Evolutionary conservation across 331 rosid genomes (phyloP), one percentile per base, ranked within the genome.

Genomic region (Spiraea crenata): DNA sequence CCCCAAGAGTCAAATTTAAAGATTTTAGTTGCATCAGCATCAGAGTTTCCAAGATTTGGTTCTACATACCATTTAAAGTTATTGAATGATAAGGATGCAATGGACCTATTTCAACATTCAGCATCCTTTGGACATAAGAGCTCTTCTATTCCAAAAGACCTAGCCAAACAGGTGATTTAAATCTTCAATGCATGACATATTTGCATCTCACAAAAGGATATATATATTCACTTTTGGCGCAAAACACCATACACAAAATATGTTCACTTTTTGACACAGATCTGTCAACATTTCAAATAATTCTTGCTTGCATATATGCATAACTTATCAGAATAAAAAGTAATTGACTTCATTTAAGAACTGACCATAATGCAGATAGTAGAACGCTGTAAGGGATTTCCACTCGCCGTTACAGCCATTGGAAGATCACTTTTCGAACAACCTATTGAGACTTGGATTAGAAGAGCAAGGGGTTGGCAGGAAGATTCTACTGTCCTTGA

Each of bases 281-380:
- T 5, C 37, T 15, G 25, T 20, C 13, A 6, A 55, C 25, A 9
- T 19, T 19, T 55, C 38, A 56, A 5, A 57, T 10, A 10, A 34
- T 7, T 57, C 63, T 9, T 34, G 41, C 17, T 6, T 34, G 5
- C 1, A 34, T 67, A 41, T 42, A 9, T 40, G 20, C 35, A 13
- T 3, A 14, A 9, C 41, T 67, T 51, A 17, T 47, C 3, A 20
- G 34, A 6, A 10, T 5, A 52, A 41, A n/a, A 9, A 13, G 11
- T 10, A 42, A 12, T 51, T 51, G n/a, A 34, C n/a, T 45, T 16
- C 16, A 16, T 11, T 8, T 40, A 63, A 4, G 49, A 54, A 25
- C 31, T 62, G 58, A 57, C 65, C 79, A 7, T 15, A 61, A 17
- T 61, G 81, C 85, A 88, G 95, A 78, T 89, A 69, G 84, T 84